Evolutionary conservation across 371 early-diverging fungal species (phyloP), one percentile per base, ranked within the genome.

Genomic region (Mortierella sp.): DNA sequence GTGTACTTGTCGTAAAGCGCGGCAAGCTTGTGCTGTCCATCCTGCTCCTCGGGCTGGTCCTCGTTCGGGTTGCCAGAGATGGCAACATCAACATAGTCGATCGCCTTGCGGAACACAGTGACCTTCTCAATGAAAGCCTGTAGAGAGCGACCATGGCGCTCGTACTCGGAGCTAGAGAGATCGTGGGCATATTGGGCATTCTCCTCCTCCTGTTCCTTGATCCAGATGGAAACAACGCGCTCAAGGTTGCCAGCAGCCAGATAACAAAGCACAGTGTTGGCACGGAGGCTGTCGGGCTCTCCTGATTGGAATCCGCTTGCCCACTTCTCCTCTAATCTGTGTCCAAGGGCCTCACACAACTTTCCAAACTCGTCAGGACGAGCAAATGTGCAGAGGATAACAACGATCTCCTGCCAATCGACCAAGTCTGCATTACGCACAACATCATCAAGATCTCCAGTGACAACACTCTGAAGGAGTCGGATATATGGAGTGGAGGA

Each of bases 351-450:
- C 66, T 91, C 91, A 72, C 92, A 91, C 37, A 93, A 82, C 43
- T 82, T 80, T 52, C 87, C 86, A 76, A 95, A 92, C 47, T 93
- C 92, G 50, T 92, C 93, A 18, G 89, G 85, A 55, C 89, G 85
- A 29, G 95, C 94, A 82, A 96, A 98, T 0, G 97, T 96, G 84
- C 97, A 97, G 45, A 99, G 84, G 11, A 97, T 85, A 11, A 94
- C 96, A 30, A 98, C 81, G 26, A 95, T 86, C 57, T 97, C 95
- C 66, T 94, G 91, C 99, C 99, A 99, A 62, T 93, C 93, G n/a
- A 83, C 85, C 74, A 98, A 68, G 26, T 88, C 87, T 2, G 91
- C 92, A 67, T 92, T 90, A 53, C 86, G 83, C 0, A 97, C 96
- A 46, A 97, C 86, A 70, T 97, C 95, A 7, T 77, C 74, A 71